Conservation (phyloP, 345 rosid genomes). For the Turnera subulata region DNA sequence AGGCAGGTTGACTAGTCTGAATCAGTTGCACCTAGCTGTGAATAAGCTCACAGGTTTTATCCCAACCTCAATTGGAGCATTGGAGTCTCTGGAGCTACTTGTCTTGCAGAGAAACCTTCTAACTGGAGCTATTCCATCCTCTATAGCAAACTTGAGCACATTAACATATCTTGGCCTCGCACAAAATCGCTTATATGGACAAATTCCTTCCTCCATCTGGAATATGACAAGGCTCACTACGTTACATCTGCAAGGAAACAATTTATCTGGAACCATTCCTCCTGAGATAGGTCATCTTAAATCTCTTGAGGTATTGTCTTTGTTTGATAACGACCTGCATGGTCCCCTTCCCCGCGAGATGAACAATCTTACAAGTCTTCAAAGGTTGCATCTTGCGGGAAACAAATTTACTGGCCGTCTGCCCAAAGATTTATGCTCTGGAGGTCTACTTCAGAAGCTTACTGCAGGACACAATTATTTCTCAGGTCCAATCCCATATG, state of each 20-base stretch:
- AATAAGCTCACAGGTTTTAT: neutral
- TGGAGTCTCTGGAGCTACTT: no score
- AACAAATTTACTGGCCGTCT: neutral
- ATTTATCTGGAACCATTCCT: neutral
- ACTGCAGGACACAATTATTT: neutral
- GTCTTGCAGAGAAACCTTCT: no score
- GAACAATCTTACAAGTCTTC: neutral
- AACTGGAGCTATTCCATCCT: no score
- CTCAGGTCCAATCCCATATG: neutral
- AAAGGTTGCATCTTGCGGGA: fast-evolving
- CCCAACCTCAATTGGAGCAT: neutral
- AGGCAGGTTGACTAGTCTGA: no score
- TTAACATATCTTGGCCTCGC: neutral
- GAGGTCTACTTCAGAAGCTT: neutral
- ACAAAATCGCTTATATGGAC: neutral
- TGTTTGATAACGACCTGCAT: neutral
- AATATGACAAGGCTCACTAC: neutral
- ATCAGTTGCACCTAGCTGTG: no score
- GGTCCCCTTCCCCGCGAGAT: neutral
- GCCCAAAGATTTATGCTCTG: neutral
- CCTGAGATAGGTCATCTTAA: neutral
- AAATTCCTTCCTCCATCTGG: neutral
- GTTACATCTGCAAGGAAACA: neutral
- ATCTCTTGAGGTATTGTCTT: neutral
- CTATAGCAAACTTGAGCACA: no score